Conservation (phyloP, 306 rosid genomes). For the Inga leiocalycina region DNA sequence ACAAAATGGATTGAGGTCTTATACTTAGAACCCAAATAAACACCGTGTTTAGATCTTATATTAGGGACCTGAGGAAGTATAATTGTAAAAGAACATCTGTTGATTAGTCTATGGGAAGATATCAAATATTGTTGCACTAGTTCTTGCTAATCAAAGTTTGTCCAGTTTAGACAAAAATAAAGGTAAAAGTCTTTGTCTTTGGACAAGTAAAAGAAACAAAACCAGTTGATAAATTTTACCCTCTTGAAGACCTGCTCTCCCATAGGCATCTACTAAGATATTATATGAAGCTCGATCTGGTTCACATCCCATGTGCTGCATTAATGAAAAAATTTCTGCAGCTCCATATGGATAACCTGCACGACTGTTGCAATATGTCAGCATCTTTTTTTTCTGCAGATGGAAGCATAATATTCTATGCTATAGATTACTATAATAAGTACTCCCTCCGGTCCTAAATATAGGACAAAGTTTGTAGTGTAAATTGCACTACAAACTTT, state of each 20-base stretch:
- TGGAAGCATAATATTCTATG: not conserved
- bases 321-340: constrained; percentile 87
- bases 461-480: no score
- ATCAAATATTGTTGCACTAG: not conserved
- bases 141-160: no score
- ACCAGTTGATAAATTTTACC: constrained; percentile 49
- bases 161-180: no score
- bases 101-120: not conserved
- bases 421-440: not conserved
- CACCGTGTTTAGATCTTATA: no score
- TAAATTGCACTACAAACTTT: no score
- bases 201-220: not conserved
- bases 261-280: constrained; percentile 96
- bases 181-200: no score
- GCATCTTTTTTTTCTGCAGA: not conserved
- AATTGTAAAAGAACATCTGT: no score
- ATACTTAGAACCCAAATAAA: no score
- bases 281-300: constrained; percentile 94
- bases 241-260: constrained; percentile 84
- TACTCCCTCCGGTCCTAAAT: no score
- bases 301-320: constrained; percentile 99
- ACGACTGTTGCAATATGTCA: constrained; percentile 58
- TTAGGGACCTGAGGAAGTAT: no score
- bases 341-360: constrained; percentile 93
- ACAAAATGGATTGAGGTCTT: no score